Evolutionary conservation across 176 grass and related monocot genomes (phyloP).

Genomic region (Zea mays): Zm-B73-REFERENCE-NAM-5.0 NC_050101.1:75380501-75381000

Average conservation of each 20-base stretch:
- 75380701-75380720: conserved; percentile 44
- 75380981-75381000: conserved; percentile 24
- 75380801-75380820: conserved; percentile 41
- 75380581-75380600: not conserved
- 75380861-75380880: not conserved
- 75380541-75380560: not conserved
- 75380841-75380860: not conserved
- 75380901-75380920: not conserved
- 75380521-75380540: not conserved
- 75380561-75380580: not conserved
- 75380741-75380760: conserved; percentile 43
- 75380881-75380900: not conserved
- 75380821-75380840: not conserved
- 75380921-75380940: not conserved
- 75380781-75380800: conserved; percentile 60
- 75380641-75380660: conserved; percentile 7
- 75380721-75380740: conserved; percentile 11
- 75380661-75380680: conserved; percentile 43
- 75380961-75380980: conserved; percentile 8
- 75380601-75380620: conserved; percentile 13
- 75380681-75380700: conserved; percentile 39
- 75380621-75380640: conserved; percentile 27
- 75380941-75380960: not conserved
- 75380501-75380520: not conserved
- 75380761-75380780: conserved; percentile 13